Base-by-base conservation (phyloP, 257 asterid genomes). In the Echites panduratus region DNA sequence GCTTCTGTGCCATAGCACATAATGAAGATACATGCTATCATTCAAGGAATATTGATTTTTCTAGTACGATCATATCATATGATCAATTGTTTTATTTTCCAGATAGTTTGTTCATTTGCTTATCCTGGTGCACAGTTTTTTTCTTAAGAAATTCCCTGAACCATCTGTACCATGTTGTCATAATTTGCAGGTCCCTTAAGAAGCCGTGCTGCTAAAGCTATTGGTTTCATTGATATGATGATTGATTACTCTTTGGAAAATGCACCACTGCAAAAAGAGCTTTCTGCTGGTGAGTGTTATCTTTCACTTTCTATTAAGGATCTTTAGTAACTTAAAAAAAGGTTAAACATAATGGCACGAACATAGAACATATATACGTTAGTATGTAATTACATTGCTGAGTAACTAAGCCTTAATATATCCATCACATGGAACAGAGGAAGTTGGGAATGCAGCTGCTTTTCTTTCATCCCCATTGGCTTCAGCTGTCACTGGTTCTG, bases 151-250 rank as follows among this genome's bases (percentile, higher is more conserved):
- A n/a, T n/a, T n/a, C n/a, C n/a, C n/a, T n/a, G n/a, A n/a, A n/a
- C n/a, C n/a, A n/a, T n/a, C 26, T 22, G 8, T 35, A 20, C 22
- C 41, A n/a, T 62, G 9, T 70, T 56, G 54, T 22, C 48, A 9
- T 14, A 64, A 49, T 45, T 38, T 77, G 81, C 88, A 94, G 99
- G 99, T 65, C 99, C 97, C 24, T 71, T 94, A 64, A 83, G 99
- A 83, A 94, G 99, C 78, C 98, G 99, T 53, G 98, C 99, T 66
- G 98, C 99, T n/a, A 95, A 95, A 85, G 99, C 98, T 74, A 95
- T 95, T 47, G 99, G 98, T 40, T 95, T 95, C 77, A 92, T 95
- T 57, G 99, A 95, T 81, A 92, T 90, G 98, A 92, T 95, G 98
- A 95, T 95, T 40, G 89, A 95, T 83, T 95, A 95, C 75, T 91